Percentiles rank a stretch among this genome's conserved stretches.
These are phyloP conservation scores for Nemophila menziesii DNA, from an alignment of 257 asterid species.

Conservation along the genomic window DNA sequence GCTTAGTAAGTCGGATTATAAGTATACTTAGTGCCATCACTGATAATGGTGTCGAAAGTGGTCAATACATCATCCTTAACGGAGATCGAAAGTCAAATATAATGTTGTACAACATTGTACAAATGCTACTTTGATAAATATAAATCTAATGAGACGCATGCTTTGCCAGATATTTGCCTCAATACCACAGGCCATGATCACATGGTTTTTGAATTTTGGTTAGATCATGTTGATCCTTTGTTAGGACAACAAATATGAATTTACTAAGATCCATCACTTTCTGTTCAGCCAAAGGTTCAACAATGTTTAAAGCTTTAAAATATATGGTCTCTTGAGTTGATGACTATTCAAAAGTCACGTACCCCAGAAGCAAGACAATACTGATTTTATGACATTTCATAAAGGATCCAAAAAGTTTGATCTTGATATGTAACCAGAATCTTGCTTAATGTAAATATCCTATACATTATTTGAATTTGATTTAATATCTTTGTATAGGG, in stretches of 20 bases:
- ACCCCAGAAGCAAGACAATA: background rate
- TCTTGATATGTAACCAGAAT: background rate
- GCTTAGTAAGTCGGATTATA: too few relatives aligned
- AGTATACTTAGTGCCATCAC: too few relatives aligned
- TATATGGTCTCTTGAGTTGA: background rate
- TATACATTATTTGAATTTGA: background rate
- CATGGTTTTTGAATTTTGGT: constrained; percentile 15
- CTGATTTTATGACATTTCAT: background rate
- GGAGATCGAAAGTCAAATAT: background rate
- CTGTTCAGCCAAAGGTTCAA: background rate
- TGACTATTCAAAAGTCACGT: background rate
- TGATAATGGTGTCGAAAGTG: too few relatives aligned
- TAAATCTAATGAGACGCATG: constrained; percentile 7
- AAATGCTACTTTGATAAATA: background rate
- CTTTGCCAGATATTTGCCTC: constrained; percentile 20
- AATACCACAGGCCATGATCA: constrained; percentile 11
- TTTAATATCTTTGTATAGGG: too few relatives aligned
- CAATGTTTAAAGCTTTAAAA: background rate
- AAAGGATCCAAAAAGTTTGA: too few relatives aligned
- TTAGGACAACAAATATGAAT: constrained; percentile 4
- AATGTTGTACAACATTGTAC: background rate
- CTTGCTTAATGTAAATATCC: too few relatives aligned
- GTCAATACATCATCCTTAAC: too few relatives aligned
- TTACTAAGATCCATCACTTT: constrained; percentile 15
- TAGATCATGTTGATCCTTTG: constrained; percentile 12